Evolutionary conservation across 352 stramenopile genomes (phyloP).

Genomic region (Globisporangium cylindrosporum): DNA sequence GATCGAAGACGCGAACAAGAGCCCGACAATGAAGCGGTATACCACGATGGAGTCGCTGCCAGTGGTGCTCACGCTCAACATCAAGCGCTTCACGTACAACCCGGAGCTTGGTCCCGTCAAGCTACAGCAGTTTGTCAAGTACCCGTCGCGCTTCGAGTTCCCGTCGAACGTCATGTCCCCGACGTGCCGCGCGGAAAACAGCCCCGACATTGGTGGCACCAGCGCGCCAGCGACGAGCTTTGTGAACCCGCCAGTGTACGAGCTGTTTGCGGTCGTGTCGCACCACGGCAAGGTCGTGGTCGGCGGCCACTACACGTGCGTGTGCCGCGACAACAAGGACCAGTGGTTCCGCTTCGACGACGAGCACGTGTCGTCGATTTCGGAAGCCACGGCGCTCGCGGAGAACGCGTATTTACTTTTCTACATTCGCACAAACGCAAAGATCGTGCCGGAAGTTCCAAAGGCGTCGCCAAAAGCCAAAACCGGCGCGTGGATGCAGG

Average conservation of each 20-base stretch:
- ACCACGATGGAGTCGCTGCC: constrained; percentile 73
- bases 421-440: constrained; percentile 64
- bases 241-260: constrained; percentile 54
- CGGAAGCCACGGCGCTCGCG: constrained; percentile 59
- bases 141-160: constrained; percentile 69
- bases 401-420: constrained; percentile 82
- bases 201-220: constrained; percentile 7
- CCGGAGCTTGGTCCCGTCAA: constrained; percentile 75
- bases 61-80: constrained; percentile 74
- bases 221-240: constrained; percentile 27
- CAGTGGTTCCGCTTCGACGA: constrained; percentile 86
- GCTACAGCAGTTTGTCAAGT: constrained; percentile 83
- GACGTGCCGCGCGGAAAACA: constrained; percentile 58
- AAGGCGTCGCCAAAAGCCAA: constrained; percentile 2
- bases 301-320: constrained; percentile 79
- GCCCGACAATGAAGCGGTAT: constrained; percentile 64
- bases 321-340: constrained; percentile 86
- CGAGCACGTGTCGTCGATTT: constrained; percentile 76
- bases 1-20: constrained; percentile 53
- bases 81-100: constrained; percentile 87
- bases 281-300: constrained; percentile 80
- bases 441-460: not conserved
- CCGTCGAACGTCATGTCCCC: constrained; percentile 62
- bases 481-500: constrained; percentile 5
- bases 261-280: constrained; percentile 82